phyloP scores from a whole-genome alignment of 2,329 filamentous ascomycete species.

The Diaporthe vexans region DNA sequence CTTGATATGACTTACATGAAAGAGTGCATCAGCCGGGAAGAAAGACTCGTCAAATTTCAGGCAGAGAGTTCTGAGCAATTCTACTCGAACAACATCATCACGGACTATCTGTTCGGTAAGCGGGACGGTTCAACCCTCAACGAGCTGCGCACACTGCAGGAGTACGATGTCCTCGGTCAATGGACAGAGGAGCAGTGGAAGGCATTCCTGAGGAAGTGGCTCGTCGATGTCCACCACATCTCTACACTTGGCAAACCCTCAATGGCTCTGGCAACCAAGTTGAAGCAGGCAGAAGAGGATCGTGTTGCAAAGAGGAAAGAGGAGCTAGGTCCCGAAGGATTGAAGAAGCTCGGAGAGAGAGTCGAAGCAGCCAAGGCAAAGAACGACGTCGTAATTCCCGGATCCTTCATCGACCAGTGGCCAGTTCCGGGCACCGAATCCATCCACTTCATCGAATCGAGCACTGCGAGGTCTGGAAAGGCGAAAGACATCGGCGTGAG shows the following conservation, averaged over 20 bases:
- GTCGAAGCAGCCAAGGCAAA: slow-evolving; percentile 87
- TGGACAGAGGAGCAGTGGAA: slow-evolving; percentile 92
- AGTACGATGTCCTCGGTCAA: slow-evolving; percentile 78
- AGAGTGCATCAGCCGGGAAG: slow-evolving; percentile 87
- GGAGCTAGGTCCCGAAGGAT: slow-evolving; percentile 83
- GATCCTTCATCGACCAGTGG: slow-evolving; percentile 84
- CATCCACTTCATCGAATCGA: slow-evolving; percentile 94
- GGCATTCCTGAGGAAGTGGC: slow-evolving; percentile 84
- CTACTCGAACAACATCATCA: slow-evolving; percentile 88
- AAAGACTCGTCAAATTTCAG: slow-evolving; percentile 84
- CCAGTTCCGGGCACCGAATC: slow-evolving; percentile 87
- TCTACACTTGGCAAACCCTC: slow-evolving; percentile 93
- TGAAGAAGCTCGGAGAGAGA: slow-evolving; percentile 80
- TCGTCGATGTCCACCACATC: slow-evolving; percentile 87
- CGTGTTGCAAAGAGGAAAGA: slow-evolving; percentile 84
- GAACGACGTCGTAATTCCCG: slow-evolving; percentile 90
- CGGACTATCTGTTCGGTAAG: slow-evolving; percentile 91
- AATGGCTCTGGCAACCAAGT: slow-evolving; percentile 79
- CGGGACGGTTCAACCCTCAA: slow-evolving; percentile 84
- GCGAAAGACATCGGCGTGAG: slow-evolving; percentile 79
- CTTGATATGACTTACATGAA: slow-evolving; percentile 92
- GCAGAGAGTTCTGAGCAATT: slow-evolving; percentile 86
- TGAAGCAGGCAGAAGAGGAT: slow-evolving; percentile 85
- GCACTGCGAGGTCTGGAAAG: slow-evolving; percentile 84
- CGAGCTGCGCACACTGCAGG: slow-evolving; percentile 67